Percentiles rank a stretch among this genome's conserved stretches.
phyloP scores from a whole-genome alignment of 2,329 filamentous ascomycete genomes.

The Hypoxylon sp. region DNA sequence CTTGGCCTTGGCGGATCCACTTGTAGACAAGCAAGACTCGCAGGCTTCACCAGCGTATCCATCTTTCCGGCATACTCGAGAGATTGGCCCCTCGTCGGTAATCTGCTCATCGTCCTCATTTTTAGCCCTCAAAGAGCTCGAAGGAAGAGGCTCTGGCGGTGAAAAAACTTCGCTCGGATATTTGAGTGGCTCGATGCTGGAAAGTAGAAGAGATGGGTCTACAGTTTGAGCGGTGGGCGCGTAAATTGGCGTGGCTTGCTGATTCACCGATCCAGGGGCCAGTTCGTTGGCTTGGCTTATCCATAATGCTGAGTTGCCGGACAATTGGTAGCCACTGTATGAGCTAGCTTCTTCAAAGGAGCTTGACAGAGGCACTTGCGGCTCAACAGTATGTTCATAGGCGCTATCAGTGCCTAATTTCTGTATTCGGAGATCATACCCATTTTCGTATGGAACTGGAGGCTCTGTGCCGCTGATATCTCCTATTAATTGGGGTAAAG shows the following conservation, averaged over 20 bases:
- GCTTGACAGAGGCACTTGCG: not conserved
- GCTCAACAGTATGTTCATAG: slow-evolving; percentile 1
- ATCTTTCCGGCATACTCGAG: not conserved
- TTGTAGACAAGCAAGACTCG: slow-evolving; percentile 1
- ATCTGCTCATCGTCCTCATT: not conserved
- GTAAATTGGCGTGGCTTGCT: not conserved
- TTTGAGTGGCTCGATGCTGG: not conserved
- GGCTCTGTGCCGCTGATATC: not conserved
- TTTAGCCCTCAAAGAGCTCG: not conserved
- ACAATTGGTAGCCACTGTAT: not conserved
- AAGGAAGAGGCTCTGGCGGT: not conserved
- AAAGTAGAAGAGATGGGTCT: not conserved
- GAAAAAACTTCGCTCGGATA: not conserved
- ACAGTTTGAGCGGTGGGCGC: not conserved
- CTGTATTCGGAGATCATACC: not conserved
- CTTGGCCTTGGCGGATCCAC: not conserved
- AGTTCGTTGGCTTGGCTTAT: not conserved
- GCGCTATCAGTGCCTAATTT: not conserved
- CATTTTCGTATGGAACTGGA: not conserved
- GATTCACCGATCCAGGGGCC: not conserved
- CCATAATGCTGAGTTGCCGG: not conserved
- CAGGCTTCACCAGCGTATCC: slow-evolving; percentile 10
- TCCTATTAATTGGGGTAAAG: not conserved
- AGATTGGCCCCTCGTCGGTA: slow-evolving; percentile 3
- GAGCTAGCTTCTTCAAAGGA: not conserved